phyloP scores from a whole-genome alignment of 257 asterid genomes.

The Echium plantagineum region DNA sequence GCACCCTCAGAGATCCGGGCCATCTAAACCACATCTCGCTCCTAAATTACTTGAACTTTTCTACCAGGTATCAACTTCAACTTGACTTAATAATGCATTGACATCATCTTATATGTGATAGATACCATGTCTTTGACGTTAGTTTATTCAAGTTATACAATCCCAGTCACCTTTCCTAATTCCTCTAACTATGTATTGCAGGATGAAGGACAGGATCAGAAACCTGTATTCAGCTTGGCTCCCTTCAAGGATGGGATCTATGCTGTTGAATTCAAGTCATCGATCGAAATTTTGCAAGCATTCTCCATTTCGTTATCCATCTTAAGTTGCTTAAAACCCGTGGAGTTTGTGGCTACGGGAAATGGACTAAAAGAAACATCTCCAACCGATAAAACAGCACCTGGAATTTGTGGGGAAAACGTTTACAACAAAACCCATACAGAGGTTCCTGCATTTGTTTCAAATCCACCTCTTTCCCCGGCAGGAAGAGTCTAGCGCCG shows the following conservation, averaged over 20 bases:
- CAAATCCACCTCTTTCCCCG: slow-evolving; percentile 39
- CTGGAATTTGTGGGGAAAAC: slow-evolving; percentile 14
- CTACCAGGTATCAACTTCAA: slow-evolving; percentile 32
- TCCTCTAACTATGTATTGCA: slow-evolving; percentile 8
- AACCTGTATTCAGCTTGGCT: slow-evolving; percentile 31
- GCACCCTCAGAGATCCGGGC: slow-evolving; percentile 13
- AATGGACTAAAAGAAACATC: slow-evolving; percentile 12
- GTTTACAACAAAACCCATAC: slow-evolving; percentile 13
- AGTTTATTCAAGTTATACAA: background rate
- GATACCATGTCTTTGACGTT: background rate
- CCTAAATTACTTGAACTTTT: slow-evolving; percentile 37
- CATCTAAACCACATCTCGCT: slow-evolving; percentile 19
- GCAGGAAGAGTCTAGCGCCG: slow-evolving; percentile 34
- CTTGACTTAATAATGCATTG: background rate
- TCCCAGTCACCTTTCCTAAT: background rate
- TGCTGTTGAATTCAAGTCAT: slow-evolving; percentile 52
- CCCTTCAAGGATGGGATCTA: slow-evolving; percentile 52
- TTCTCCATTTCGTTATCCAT: slow-evolving; percentile 50
- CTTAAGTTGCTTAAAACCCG: slow-evolving; percentile 27
- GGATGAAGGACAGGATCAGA: slow-evolving; percentile 31
- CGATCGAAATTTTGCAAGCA: slow-evolving; percentile 49
- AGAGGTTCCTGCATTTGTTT: slow-evolving; percentile 26
- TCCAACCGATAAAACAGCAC: slow-evolving; percentile 15
- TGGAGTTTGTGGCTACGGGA: slow-evolving; percentile 10
- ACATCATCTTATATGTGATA: background rate